A percentile compares a stretch with the other conserved stretches of the same genome.
Conservation (phyloP, 1,284 basidiomycete species). For the Puccinia novopanici region DNA sequence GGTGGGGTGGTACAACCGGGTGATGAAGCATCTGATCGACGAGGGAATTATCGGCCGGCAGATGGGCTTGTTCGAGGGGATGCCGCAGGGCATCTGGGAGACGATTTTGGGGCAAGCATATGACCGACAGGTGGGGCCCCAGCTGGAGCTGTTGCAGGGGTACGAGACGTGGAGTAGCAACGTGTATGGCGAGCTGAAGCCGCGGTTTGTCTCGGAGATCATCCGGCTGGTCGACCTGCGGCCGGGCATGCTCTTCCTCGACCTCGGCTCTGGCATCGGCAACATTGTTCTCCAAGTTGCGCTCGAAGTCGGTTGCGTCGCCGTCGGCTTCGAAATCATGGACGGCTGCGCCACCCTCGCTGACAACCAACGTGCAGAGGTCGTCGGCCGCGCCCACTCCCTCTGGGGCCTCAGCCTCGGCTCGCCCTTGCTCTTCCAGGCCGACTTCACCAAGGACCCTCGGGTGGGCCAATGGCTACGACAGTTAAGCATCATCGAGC, state of each 20-base stretch:
- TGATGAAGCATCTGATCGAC: conserved; percentile 60
- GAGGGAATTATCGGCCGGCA: conserved; percentile 58
- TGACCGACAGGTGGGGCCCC: conserved; percentile 64
- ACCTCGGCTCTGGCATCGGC: conserved; percentile 65
- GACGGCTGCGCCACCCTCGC: conserved; percentile 62
- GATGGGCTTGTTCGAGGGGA: conserved; percentile 55
- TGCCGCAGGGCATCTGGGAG: conserved; percentile 60
- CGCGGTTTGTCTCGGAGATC: conserved; percentile 60
- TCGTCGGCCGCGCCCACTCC: conserved; percentile 60
- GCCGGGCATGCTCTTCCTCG: conserved; percentile 61
- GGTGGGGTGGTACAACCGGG: conserved; percentile 63
- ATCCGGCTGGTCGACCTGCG: conserved; percentile 58
- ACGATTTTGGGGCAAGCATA: conserved; percentile 64
- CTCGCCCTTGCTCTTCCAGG: conserved; percentile 61
- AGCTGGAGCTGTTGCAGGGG: conserved; percentile 61
- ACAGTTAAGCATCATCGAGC: conserved; percentile 19
- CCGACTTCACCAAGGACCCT: conserved; percentile 62
- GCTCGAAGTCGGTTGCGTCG: conserved; percentile 62
- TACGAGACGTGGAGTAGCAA: conserved; percentile 60
- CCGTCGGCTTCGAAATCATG: conserved; percentile 65
- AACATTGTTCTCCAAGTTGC: conserved; percentile 65
- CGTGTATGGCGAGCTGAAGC: conserved; percentile 61
- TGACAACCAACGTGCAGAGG: conserved; percentile 62
- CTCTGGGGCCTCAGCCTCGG: conserved; percentile 63
- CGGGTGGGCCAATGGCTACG: conserved; percentile 55